Percentiles rank a stretch among this genome's conserved stretches.
Evolutionary conservation across 257 asterid species (phyloP).

Genomic region (Parsonsia alboflavescens): DNA sequence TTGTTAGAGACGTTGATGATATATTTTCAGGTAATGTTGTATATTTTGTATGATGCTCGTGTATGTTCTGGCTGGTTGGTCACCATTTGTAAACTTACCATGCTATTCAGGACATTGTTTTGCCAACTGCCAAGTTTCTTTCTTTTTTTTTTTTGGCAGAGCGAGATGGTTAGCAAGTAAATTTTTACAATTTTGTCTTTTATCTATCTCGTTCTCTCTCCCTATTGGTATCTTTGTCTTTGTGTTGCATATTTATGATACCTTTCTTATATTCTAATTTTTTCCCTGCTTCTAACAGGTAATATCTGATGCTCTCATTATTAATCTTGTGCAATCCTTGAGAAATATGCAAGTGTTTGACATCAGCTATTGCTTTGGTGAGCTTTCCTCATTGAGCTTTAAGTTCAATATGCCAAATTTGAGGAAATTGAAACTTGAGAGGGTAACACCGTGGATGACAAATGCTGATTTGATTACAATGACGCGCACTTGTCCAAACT

Average conservation of each 20-base stretch:
- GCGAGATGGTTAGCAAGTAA: not conserved
- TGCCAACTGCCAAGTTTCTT: not conserved
- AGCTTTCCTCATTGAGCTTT: constrained; percentile 57
- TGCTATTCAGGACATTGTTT: not conserved
- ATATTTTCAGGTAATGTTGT: constrained; percentile 64
- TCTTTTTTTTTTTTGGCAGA: too few species aligned
- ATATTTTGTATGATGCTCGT: not conserved
- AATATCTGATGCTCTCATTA: constrained; percentile 59
- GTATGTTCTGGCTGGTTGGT: not conserved
- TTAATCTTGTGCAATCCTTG: constrained; percentile 38
- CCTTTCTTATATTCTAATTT: not conserved
- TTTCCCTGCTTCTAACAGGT: constrained; percentile 41
- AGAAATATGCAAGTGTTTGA: constrained; percentile 52
- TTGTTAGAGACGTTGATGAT: constrained; percentile 64
- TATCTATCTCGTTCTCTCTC: too few species aligned
- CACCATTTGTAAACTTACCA: not conserved
- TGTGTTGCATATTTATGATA: not conserved
- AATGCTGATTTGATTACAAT: constrained; percentile 59
- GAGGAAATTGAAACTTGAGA: constrained; percentile 78
- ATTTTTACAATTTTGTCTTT: not conserved
- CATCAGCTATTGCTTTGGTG: constrained; percentile 79
- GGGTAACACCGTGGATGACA: constrained; percentile 77
- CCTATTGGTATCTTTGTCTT: not conserved
- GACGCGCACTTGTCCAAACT: constrained; percentile 51
- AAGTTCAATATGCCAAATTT: constrained; percentile 51